Evolutionary conservation across 257 asterid genomes (phyloP), one percentile per base, ranked within the genome.

Genomic region (Linaria vulgaris): DNA sequence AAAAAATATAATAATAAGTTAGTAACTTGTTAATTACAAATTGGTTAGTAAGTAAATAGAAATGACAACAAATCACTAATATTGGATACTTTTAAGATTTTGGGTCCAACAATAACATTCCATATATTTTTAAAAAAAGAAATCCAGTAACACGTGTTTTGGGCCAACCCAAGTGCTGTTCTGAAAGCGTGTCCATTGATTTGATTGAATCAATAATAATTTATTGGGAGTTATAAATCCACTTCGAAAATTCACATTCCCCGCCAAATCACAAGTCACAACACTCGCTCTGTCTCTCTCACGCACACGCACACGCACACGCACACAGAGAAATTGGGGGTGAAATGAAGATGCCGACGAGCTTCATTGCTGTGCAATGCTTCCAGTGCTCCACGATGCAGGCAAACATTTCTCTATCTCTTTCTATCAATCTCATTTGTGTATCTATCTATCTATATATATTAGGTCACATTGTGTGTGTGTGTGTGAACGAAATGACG

Each of bases 331-430:
- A 38, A 27, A 54, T 22, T 34, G 34, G 60, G 34, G 60, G 22
- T 46, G 21, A 30, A 41, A 38, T 38, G 27, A 59, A 69, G 57
- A 82, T 87, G 94, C 85, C 78, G 59, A 75, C 75, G 30, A 75
- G 59, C 51, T 88, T 83, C 82, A 71, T 83, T 31, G 94, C 96
- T 10, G 71, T 85, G 34, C 88, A 83, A 44, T 88, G 96, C 59
- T 85, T 66, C 78, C 79, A 83, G 12, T 88, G 96, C 78, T 81
- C 79, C 56, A 83, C 87, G 6, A 85, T 85, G 96, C 95, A 87
- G 92, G 95, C 59, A 69, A 34, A 14, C 4, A 12, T 62, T 51
- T 47, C 61, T 21, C 24, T 5, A 19, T 45, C n/a, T 34, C 60
- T 47, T 59, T 57, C 38, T 39, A 20, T 54, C 56, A 46, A 43